Base-by-base conservation (phyloP, 192 early-diverging fungal genomes). In the Allomyces arbusculus region DNA sequence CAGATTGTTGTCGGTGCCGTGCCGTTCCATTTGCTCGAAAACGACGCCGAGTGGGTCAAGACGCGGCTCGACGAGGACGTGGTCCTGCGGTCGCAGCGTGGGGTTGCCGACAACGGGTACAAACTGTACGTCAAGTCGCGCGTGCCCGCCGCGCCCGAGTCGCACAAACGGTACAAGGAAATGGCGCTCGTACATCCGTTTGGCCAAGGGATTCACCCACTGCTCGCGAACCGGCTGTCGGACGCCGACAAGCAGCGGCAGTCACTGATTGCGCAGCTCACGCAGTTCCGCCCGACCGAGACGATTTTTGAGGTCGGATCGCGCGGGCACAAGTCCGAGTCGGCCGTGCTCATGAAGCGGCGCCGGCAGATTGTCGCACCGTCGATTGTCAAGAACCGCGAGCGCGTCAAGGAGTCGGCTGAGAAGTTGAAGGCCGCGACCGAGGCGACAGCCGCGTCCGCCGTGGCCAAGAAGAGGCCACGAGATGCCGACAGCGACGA, bases 261-360 rank as follows among this genome's bases (percentile, higher is more conserved):
- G 45, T 11, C 45, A 8, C 66, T 74, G 62, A 23, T 74, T 50
- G 71, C 68, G 23, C 63, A 68, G 40, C 44, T 72, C 23, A 25
- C 71, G 50, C n/a, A 68, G 24, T 72, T 72, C 50, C 64, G 71
- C 71, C 71, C 25, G 24, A 50, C 28, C 67, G 55, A 79, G 77
- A 95, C 95, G 6, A 87, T 99, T 28, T 99, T 99, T 72, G 95
- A 99, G 70, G 80, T 92, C 43, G 91, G 91, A 24, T 86, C 81
- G 63, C 82, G 90, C 66, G 95, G 95, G 28, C 71, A 75, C 65
- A 93, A 86, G 71, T 79, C 89, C 33, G 64, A 85, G 10, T 84
- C 86, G 4, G 79, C 82, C 0, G 22, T 75, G 4, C 55, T 83
- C 63, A 81, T 83, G 79, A 61, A 68, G 23, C 71, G 75, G 10